Evolutionary conservation across 108 stramenopile species (phyloP).

Genomic region (Thalassiosira profunda): DNA sequence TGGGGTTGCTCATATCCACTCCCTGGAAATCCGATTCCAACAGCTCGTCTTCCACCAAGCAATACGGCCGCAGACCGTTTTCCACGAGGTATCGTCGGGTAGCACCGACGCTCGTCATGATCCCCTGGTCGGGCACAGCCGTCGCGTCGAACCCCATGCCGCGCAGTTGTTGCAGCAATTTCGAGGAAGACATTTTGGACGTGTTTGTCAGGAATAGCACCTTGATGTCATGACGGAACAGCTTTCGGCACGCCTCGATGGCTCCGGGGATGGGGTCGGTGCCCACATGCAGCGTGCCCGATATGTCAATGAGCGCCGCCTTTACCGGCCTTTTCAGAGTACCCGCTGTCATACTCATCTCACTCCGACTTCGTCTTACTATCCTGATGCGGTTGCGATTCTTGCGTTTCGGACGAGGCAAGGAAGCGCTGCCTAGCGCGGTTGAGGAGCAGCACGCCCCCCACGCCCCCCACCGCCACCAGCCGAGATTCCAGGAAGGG

Average conservation of each 20-base stretch:
- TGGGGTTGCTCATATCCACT: slow-evolving; percentile 22
- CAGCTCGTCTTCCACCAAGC: slow-evolving; percentile 61
- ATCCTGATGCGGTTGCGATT: background rate
- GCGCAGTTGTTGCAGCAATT: slow-evolving; percentile 46
- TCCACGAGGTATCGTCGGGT: slow-evolving; percentile 40
- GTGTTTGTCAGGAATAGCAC: slow-evolving; percentile 78
- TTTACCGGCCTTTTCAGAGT: slow-evolving; percentile 28
- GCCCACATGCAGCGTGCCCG: slow-evolving; percentile 75
- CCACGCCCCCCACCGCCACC: background rate
- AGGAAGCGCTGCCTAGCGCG: background rate
- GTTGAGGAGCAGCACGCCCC: background rate
- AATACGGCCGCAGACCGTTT: slow-evolving; percentile 51
- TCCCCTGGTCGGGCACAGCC: slow-evolving; percentile 15
- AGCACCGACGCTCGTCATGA: slow-evolving; percentile 67
- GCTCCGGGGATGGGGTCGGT: slow-evolving; percentile 62
- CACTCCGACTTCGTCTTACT: background rate
- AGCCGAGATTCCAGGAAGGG: slow-evolving; percentile 55
- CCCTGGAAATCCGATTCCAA: slow-evolving; percentile 42
- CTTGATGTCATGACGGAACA: slow-evolving; percentile 18
- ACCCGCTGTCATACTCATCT: background rate
- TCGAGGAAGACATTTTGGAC: slow-evolving; percentile 44
- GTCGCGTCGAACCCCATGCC: slow-evolving; percentile 46
- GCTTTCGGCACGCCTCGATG: slow-evolving; percentile 43
- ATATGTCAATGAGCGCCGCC: slow-evolving; percentile 68
- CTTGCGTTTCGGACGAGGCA: background rate